A percentile compares a stretch with the other conserved stretches of the same genome.
Evolutionary conservation across 805 yeast species (phyloP).

Genomic region (Teunomyces barrocoloradensis): DNA sequence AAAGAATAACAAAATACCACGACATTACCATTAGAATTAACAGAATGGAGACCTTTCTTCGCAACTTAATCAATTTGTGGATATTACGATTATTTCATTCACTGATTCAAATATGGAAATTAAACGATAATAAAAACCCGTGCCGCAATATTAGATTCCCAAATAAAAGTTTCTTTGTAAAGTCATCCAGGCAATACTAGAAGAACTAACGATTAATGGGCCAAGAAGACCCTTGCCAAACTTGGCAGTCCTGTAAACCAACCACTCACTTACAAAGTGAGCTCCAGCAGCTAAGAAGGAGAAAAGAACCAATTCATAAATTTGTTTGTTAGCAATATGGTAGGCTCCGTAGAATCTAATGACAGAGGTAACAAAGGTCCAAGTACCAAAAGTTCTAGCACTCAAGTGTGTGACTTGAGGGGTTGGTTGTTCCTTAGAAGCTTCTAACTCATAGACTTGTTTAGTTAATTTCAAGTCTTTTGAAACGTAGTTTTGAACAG

Average conservation of each 20-base stretch:
- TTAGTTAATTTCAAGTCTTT: constrained; percentile 69
- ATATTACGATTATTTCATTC: too few relatives aligned
- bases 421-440: constrained; percentile 21
- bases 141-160: constrained; percentile 6
- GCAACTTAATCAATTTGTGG: too few relatives aligned
- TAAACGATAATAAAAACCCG: neutral
- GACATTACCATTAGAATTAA: too few relatives aligned
- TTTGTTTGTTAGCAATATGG: constrained; percentile 57
- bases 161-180: constrained; percentile 63
- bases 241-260: constrained; percentile 72
- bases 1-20: too few relatives aligned
- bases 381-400: constrained; percentile 97
- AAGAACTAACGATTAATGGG: constrained; percentile 75
- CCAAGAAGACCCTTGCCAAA: constrained; percentile 88
- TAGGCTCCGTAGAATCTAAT: constrained; percentile 88
- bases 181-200: constrained; percentile 77
- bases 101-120: too few relatives aligned
- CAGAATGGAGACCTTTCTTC: too few relatives aligned
- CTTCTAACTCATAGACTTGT: constrained; percentile 60
- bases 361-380: constrained; percentile 87
- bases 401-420: constrained; percentile 51
- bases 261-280: constrained; percentile 85
- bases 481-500: constrained; percentile 77
- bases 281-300: constrained; percentile 78
- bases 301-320: constrained; percentile 75